Percentiles rank a stretch among this genome's conserved stretches.
Conservation (phyloP, 495 filamentous ascomycete species). For the Chaetomidium leptoderma region DNA sequence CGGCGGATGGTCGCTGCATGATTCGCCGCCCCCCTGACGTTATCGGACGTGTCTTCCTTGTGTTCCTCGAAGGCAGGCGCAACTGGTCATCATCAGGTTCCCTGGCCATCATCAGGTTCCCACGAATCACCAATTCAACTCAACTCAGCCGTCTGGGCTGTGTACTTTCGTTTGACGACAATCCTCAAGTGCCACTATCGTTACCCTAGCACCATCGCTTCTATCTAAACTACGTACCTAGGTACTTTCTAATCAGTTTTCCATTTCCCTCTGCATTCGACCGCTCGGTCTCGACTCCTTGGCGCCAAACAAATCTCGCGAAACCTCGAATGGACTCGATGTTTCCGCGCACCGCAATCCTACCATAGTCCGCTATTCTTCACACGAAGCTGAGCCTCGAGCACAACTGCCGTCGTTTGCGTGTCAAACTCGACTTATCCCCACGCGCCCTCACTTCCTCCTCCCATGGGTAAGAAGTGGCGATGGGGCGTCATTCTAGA, state of each 20-base stretch:
- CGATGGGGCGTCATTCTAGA: conserved; percentile 60
- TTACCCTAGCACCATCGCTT: conserved; percentile 17
- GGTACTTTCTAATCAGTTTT: conserved; percentile 21
- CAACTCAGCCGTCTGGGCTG: conserved; percentile 30
- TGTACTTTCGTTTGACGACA: conserved; percentile 27
- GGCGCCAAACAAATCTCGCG: not conserved
- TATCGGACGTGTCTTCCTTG: conserved; percentile 10
- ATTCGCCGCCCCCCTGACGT: conserved; percentile 21
- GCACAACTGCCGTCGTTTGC: not conserved
- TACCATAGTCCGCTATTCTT: not conserved
- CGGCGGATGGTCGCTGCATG: conserved; percentile 2
- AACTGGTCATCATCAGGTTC: conserved; percentile 1
- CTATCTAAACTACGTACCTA: no score
- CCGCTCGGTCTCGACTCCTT: not conserved
- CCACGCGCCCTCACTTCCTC: not conserved
- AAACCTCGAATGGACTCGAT: not conserved
- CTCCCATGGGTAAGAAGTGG: conserved; percentile 22
- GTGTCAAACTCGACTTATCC: not conserved
- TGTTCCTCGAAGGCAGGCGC: conserved; percentile 7
- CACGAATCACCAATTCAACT: conserved; percentile 14
- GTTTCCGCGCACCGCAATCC: not conserved
- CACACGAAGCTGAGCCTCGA: not conserved
- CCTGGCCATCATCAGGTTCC: no score
- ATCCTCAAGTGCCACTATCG: conserved; percentile 24
- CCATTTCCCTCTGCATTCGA: not conserved